Evolutionary conservation across 1,284 basidiomycete genomes (phyloP), one percentile per base, ranked within the genome.

Genomic region (Ceratobasidium sp.): DNA sequence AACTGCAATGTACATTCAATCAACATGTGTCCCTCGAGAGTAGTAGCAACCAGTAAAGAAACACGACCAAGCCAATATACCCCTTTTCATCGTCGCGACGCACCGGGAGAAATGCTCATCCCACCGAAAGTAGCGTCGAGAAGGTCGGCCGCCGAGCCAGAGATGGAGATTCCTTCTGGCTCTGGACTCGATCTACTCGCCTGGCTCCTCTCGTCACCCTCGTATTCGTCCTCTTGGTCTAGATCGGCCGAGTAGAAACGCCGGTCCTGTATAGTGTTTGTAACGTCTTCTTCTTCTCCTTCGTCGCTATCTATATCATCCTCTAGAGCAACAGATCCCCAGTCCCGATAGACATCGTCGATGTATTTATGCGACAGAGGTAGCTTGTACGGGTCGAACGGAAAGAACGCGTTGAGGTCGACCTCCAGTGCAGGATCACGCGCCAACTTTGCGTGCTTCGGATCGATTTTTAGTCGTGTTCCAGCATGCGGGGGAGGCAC

Each of bases 351-450:
- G 19, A 92, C 85, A 14, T 84, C 85, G 65, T 90, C 86, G 51
- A 94, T 91, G 78, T 89, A 93, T n/a, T 81, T 81, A 53, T 85
- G 83, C 8, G 91, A 92, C 71, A 86, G 86, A 0, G 94, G 92
- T 1, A 99, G 88, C 78, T 91, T 93, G 84, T 95, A 99, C 0
- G 98, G 98, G 81, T 99, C 98, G 81, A 99, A 99, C 0, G 98
- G 98, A 85, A 99, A 99, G 85, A 98, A 99, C 14, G 91, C 90
- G 80, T 96, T 95, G 62, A 98, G 85, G 75, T 96, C 88, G 76
- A 88, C 82, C 53, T 84, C 82, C 66, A 79, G 66, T 16, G 65
- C 51, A 27, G 76, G 69, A 61, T 74, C 64, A 13, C 65, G 49
- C 16, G 46, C 43, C 27, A 56, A 48, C n/a, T 48, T 53, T 24